phyloP scores from a whole-genome alignment of 1,139 yeast genomes.

The Scheffersomyces cryptocercus region DNA sequence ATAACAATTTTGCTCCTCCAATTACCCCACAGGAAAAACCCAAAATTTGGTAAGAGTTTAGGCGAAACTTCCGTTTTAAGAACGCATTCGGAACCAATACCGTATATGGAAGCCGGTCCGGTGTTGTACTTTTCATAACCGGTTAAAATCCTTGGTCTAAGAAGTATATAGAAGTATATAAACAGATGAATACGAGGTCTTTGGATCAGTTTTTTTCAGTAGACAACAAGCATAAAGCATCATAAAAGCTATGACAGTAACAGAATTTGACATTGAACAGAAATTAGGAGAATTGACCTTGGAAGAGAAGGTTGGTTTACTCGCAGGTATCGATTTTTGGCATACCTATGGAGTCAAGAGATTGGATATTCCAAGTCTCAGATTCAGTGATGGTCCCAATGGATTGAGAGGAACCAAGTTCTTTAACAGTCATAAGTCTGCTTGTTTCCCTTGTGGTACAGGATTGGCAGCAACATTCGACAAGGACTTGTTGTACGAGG shows the following conservation, averaged over 20 bases:
- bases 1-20: too few species aligned
- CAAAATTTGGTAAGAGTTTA: too few species aligned
- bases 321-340: constrained; percentile 14
- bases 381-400: constrained; percentile 15
- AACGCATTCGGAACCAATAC: too few species aligned
- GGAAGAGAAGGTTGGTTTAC: constrained; percentile 10
- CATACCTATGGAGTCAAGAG: constrained; percentile 12
- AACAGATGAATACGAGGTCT: not conserved
- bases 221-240: not conserved
- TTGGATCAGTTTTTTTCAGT: not conserved
- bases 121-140: not conserved
- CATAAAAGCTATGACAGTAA: not conserved
- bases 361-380: constrained; percentile 10
- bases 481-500: not conserved
- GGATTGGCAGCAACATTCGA: constrained; percentile 39
- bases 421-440: constrained; percentile 22
- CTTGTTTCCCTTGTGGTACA: constrained; percentile 43
- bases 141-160: not conserved
- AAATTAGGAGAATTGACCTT: constrained; percentile 12
- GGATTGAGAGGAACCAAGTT: constrained; percentile 14
- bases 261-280: constrained; percentile 10
- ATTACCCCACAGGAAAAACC: too few species aligned
- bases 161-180: not conserved
- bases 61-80: too few species aligned
- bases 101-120: not conserved